A percentile compares a stretch with the other conserved stretches of the same genome.
These are phyloP conservation scores for Dictyostelium citrinum DNA, from an alignment of 78 protist species.

Conservation along the genomic window DNA sequence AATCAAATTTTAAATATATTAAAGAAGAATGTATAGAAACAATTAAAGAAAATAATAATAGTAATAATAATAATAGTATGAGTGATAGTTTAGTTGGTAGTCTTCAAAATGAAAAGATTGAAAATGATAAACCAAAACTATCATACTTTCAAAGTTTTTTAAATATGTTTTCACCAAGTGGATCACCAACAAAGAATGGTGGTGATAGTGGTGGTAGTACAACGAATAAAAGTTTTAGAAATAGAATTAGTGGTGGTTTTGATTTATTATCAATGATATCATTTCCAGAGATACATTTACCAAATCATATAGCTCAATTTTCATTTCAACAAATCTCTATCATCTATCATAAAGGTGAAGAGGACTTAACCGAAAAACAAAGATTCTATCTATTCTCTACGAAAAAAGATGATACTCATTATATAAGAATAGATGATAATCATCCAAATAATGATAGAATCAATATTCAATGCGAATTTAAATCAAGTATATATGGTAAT, in stretches of 20 bases:
- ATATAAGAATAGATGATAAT: constrained; percentile 10
- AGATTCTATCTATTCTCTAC: constrained; percentile 19
- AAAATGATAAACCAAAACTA: constrained; percentile 13
- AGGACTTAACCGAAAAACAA: neutral
- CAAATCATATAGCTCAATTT: neutral
- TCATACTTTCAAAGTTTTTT: constrained; percentile 2
- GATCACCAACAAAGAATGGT: neutral
- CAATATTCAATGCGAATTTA: constrained; percentile 1
- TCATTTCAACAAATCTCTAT: constrained; percentile 17
- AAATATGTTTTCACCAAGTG: constrained; percentile 24
- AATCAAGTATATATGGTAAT: neutral
- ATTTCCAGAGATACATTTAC: constrained; percentile 13
- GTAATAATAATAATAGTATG: neutral
- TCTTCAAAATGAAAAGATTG: neutral
- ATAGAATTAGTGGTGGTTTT: neutral
- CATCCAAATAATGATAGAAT: neutral
- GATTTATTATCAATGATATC: neutral
- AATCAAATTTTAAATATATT: constrained; percentile 15
- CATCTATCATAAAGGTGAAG: neutral
- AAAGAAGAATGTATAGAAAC: neutral
- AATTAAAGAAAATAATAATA: neutral
- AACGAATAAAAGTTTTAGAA: neutral
- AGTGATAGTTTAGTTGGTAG: neutral
- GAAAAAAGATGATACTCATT: constrained; percentile 13
- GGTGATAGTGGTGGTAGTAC: neutral